Percentiles rank a stretch among this genome's conserved stretches.
Conservation (phyloP, 352 stramenopile genomes). For the Phytophthora macrochlamydospora region DNA sequence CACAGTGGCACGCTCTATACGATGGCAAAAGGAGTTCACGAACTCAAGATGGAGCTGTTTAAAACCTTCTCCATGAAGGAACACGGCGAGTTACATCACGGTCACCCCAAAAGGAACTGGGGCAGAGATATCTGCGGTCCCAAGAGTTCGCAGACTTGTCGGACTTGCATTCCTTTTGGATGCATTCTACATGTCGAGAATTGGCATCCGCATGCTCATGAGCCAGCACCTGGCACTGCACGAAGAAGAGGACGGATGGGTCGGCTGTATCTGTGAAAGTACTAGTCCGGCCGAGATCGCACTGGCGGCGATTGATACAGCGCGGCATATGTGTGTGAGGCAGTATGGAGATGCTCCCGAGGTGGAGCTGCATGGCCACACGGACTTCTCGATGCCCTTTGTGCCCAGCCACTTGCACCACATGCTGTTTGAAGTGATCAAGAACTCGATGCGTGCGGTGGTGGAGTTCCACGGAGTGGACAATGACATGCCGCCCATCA, state of each 20-base stretch:
- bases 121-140: conserved; percentile 72
- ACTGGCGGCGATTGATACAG: conserved; percentile 97
- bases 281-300: conserved; percentile 97
- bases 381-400: conserved; percentile 99
- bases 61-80: conserved; percentile 67
- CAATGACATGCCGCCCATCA: conserved; percentile 98
- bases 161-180: conserved; percentile 98
- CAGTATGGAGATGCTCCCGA: conserved; percentile 99
- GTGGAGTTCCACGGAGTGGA: conserved; percentile 98
- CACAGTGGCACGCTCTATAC: conserved; percentile 98
- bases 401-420: conserved; percentile 96
- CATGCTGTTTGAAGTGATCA: conserved; percentile 99
- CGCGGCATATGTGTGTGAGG: conserved; percentile 98
- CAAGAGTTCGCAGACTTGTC: conserved; percentile 91
- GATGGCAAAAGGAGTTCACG: conserved; percentile 98
- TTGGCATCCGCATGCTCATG: conserved; percentile 99
- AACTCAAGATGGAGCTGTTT: conserved; percentile 94
- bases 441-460: conserved; percentile 99
- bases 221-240: conserved; percentile 98
- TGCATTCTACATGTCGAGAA: conserved; percentile 99
- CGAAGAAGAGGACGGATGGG: conserved; percentile 87
- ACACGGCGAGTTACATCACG: conserved; percentile 19
- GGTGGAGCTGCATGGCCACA: conserved; percentile 97
- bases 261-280: conserved; percentile 95
- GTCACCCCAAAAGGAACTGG: conserved; percentile 46